Percentiles rank a stretch among this genome's conserved stretches.
phyloP scores from a whole-genome alignment of 345 rosid genomes.

The Rhizophora apiculata region DNA sequence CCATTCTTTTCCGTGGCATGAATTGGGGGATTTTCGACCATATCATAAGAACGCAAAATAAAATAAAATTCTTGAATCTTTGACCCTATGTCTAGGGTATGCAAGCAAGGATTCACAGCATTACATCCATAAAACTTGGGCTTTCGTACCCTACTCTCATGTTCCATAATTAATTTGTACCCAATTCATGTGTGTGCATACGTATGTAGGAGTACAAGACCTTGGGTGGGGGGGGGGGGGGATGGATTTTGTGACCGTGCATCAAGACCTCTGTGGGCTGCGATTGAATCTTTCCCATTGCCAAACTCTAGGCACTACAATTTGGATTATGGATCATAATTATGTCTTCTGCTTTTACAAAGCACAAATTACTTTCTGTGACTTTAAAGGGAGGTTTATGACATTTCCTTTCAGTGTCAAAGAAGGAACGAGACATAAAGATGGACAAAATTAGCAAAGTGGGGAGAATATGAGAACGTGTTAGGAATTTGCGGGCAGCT shows the following conservation, averaged over 20 bases:
- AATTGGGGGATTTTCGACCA: too few relatives aligned
- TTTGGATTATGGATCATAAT: background rate
- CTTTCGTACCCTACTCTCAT: background rate
- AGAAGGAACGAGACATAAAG: constrained; percentile 6
- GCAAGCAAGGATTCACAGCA: too few relatives aligned
- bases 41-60: background rate
- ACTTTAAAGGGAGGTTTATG: constrained; percentile 29
- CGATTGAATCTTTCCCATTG: constrained; percentile 8
- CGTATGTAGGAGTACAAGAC: background rate
- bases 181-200: background rate
- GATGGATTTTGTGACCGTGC: background rate
- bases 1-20: too few relatives aligned
- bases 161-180: background rate
- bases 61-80: background rate
- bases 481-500: constrained; percentile 14
- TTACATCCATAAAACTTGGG: too few relatives aligned
- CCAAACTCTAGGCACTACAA: constrained; percentile 18
- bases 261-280: background rate
- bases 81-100: background rate
- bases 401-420: constrained; percentile 11
- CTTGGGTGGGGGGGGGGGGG: too few relatives aligned
- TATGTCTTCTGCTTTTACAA: constrained; percentile 17
- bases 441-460: constrained; percentile 31
- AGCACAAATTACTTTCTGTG: constrained; percentile 23
- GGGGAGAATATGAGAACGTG: background rate